These are phyloP conservation scores for Penicillium cinerascens DNA, from an alignment of 495 filamentous ascomycete genomes.

Conservation along the genomic window DNA sequence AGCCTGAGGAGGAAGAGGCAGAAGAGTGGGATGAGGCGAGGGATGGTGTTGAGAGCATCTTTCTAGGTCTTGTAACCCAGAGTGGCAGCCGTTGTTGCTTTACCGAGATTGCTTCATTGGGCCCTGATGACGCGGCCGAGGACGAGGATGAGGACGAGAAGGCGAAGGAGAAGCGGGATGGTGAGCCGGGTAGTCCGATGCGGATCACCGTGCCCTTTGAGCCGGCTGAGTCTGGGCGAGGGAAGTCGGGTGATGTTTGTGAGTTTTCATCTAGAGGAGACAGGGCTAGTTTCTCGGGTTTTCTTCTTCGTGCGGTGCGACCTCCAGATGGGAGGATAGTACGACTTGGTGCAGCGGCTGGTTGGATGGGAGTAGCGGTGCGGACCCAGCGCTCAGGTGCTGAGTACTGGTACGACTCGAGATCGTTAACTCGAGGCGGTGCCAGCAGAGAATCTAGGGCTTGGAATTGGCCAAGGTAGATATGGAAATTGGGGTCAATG, in stretches of 20 bases:
- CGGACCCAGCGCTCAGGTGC: constrained; percentile 74
- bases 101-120: neutral
- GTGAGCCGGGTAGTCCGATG: constrained; percentile 32
- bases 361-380: constrained; percentile 15
- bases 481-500: constrained; percentile 64
- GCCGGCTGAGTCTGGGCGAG: constrained; percentile 32
- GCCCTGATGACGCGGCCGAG: constrained; percentile 12
- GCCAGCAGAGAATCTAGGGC: constrained; percentile 55
- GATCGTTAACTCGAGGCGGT: constrained; percentile 55
- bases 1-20: constrained; percentile 14
- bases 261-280: constrained; percentile 21
- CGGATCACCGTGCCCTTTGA: constrained; percentile 39
- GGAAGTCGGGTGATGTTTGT: constrained; percentile 18
- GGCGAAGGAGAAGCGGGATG: constrained; percentile 35
- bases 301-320: constrained; percentile 39
- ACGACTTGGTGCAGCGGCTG: constrained; percentile 2
- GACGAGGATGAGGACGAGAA: constrained; percentile 39
- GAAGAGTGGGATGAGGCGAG: constrained; percentile 25
- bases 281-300: constrained; percentile 23
- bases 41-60: constrained; percentile 33
- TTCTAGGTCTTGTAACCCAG: constrained; percentile 25
- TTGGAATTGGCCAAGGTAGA: constrained; percentile 73
- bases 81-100: constrained; percentile 14
- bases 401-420: constrained; percentile 83
- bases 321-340: constrained; percentile 45